These are phyloP conservation scores for Pistacia integerrima DNA, from an alignment of 345 rosid species.

Conservation along the genomic window DNA sequence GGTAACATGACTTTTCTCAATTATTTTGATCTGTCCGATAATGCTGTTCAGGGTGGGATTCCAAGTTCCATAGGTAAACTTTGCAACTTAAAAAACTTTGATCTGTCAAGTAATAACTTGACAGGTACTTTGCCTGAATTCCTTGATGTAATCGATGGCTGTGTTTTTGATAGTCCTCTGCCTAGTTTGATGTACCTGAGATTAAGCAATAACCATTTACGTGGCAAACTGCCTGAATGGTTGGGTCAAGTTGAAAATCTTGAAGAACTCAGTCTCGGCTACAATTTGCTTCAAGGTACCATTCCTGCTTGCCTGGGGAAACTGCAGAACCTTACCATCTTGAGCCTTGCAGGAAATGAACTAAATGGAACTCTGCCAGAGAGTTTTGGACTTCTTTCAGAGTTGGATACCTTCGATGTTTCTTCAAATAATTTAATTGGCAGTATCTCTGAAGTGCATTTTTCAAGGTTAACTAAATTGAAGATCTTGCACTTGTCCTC, in stretches of 20 bases:
- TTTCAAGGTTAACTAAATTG: conserved; percentile 33
- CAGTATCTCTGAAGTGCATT: conserved; percentile 33
- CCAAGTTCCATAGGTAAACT: conserved; percentile 42
- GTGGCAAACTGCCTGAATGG: conserved; percentile 44
- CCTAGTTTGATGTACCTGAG: conserved; percentile 36
- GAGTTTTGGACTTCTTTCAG: conserved; percentile 36
- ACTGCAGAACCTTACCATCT: conserved; percentile 22
- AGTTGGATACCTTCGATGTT: conserved; percentile 25
- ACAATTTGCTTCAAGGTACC: conserved; percentile 37
- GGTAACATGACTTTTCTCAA: conserved; percentile 45
- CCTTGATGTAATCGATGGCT: conserved; percentile 26
- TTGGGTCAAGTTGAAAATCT: conserved; percentile 36
- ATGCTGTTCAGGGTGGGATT: conserved; percentile 36
- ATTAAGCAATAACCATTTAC: conserved; percentile 25
- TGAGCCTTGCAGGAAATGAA: conserved; percentile 32
- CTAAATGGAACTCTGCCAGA: conserved; percentile 47
- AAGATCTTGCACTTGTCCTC: conserved; percentile 30
- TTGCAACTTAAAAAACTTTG: conserved; percentile 34
- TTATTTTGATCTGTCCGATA: conserved; percentile 26
- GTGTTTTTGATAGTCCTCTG: conserved; percentile 24
- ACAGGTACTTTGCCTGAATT: conserved; percentile 36
- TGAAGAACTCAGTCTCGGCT: conserved; percentile 21
- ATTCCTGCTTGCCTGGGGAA: conserved; percentile 40
- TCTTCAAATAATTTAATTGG: conserved; percentile 42
- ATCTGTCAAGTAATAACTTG: conserved; percentile 40